A percentile compares a stretch with the other conserved stretches of the same genome.
Evolutionary conservation across 805 yeast species (phyloP).

Genomic region (Candida awuae): DNA sequence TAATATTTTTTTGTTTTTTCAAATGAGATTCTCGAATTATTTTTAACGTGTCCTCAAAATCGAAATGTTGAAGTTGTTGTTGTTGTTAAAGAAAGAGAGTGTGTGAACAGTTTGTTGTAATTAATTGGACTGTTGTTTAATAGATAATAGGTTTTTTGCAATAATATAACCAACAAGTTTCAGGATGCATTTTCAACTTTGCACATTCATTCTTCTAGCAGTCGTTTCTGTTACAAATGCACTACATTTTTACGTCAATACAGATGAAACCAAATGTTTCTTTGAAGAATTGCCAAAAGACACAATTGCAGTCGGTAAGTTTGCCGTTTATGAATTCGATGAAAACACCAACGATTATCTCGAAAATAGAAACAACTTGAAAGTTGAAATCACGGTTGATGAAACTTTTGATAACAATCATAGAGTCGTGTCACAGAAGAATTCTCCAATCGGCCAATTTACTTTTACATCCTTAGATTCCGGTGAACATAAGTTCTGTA

Average conservation of each 20-base stretch:
- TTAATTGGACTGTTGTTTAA: too few relatives aligned
- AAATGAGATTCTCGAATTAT: too few relatives aligned
- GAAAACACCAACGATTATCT: conserved; percentile 39
- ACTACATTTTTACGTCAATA: conserved; percentile 71
- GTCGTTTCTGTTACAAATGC: conserved; percentile 29
- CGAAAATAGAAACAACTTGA: conserved; percentile 44
- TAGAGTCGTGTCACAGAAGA: conserved; percentile 63
- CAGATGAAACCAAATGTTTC: conserved; percentile 76
- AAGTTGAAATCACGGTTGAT: conserved; percentile 62
- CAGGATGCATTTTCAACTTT: conserved; percentile 1
- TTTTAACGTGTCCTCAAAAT: too few relatives aligned
- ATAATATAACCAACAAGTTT: too few relatives aligned
- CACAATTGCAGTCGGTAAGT: conserved; percentile 73
- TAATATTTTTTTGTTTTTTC: too few relatives aligned
- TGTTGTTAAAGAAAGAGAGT: too few relatives aligned
- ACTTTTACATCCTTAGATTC: conserved; percentile 66
- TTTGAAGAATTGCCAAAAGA: conserved; percentile 70
- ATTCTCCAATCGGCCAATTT: conserved; percentile 57
- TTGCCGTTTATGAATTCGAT: conserved; percentile 59
- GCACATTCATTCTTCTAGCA: not conserved
- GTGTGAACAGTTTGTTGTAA: too few relatives aligned
- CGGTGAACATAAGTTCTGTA: conserved; percentile 74
- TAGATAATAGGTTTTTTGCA: too few relatives aligned
- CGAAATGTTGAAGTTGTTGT: too few relatives aligned
- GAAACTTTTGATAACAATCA: conserved; percentile 74